Percentiles rank a stretch among this genome's conserved stretches.
Evolutionary conservation across 805 yeast species (phyloP).

Genomic region (Phaffomyces thermotolerans): DNA sequence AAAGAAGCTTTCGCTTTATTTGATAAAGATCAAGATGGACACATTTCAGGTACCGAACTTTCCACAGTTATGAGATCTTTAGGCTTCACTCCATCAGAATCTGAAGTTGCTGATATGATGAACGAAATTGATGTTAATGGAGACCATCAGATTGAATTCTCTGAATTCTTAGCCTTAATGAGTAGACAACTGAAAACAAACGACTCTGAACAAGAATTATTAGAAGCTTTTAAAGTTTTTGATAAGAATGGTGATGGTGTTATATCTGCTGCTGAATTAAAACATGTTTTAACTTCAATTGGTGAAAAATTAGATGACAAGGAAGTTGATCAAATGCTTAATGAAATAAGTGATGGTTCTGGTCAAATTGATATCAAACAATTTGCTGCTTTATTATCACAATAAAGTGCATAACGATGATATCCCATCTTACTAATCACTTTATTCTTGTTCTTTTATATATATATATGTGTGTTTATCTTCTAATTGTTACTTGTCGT

Average conservation of each 20-base stretch:
- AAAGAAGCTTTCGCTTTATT: slow-evolving; percentile 96
- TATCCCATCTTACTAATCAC: too few species aligned
- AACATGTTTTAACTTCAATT: slow-evolving; percentile 94
- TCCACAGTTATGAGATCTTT: slow-evolving; percentile 99
- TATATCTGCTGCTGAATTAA: slow-evolving; percentile 92
- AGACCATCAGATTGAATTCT: slow-evolving; percentile 81
- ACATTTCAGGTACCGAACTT: slow-evolving; percentile 89
- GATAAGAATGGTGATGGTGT: slow-evolving; percentile 94
- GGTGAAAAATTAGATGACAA: slow-evolving; percentile 96
- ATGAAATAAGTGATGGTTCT: slow-evolving; percentile 92
- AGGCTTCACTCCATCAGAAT: slow-evolving; percentile 95
- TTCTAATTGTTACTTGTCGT: background rate
- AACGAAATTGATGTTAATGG: slow-evolving; percentile 95
- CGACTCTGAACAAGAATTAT: slow-evolving; percentile 93
- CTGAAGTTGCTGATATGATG: slow-evolving; percentile 93
- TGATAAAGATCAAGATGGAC: slow-evolving; percentile 95
- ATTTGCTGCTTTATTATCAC: slow-evolving; percentile 85
- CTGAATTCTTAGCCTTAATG: slow-evolving; percentile 81
- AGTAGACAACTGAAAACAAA: slow-evolving; percentile 84
- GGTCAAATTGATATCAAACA: slow-evolving; percentile 97
- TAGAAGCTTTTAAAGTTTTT: slow-evolving; percentile 97
- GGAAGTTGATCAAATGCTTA: slow-evolving; percentile 95
- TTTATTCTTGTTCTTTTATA: too few species aligned
- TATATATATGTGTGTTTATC: background rate
- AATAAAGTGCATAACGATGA: slow-evolving; percentile 30